Evolutionary conservation across 2,329 filamentous ascomycete genomes (phyloP).

Genomic region (Colletotrichum sp.): DNA sequence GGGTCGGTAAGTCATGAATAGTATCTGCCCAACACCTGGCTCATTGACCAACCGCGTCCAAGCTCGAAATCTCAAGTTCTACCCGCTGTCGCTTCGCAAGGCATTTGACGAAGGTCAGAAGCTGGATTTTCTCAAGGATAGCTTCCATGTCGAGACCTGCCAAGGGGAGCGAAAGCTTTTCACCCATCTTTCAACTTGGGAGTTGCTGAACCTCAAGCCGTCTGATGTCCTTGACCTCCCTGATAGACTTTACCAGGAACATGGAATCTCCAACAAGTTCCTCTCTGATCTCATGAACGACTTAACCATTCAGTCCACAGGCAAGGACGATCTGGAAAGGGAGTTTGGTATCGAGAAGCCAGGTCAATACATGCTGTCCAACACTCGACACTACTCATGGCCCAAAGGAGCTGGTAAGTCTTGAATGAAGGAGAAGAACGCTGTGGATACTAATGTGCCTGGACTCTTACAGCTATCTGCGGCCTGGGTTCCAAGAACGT

Average conservation of each 20-base stretch:
- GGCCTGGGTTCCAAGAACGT: slow-evolving; percentile 50
- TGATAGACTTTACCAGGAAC: slow-evolving; percentile 38
- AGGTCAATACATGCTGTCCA: slow-evolving; percentile 40
- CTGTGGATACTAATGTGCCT: not conserved
- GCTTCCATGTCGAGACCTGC: slow-evolving; percentile 23
- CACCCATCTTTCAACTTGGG: slow-evolving; percentile 42
- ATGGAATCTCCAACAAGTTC: slow-evolving; percentile 42
- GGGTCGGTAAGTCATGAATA: not conserved
- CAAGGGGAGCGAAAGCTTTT: slow-evolving; percentile 38
- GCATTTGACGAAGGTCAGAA: not conserved
- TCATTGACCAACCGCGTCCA: not conserved
- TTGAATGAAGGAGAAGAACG: not conserved
- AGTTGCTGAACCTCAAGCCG: slow-evolving; percentile 48
- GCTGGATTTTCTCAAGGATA: not conserved
- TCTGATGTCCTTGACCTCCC: slow-evolving; percentile 45
- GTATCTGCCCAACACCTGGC: not conserved
- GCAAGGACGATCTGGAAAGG: slow-evolving; percentile 41
- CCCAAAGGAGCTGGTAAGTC: slow-evolving; percentile 49
- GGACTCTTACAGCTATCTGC: slow-evolving; percentile 37
- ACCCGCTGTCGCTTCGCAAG: slow-evolving; percentile 41
- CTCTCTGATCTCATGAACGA: slow-evolving; percentile 25
- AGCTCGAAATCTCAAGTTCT: slow-evolving; percentile 54
- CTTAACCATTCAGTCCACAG: slow-evolving; percentile 48
- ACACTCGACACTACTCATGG: slow-evolving; percentile 53
- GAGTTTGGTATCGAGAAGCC: slow-evolving; percentile 35